Percentiles rank a stretch among this genome's conserved stretches.
Conservation (phyloP, 2,329 filamentous ascomycete species). For the Fonsecaea monophora region DNA sequence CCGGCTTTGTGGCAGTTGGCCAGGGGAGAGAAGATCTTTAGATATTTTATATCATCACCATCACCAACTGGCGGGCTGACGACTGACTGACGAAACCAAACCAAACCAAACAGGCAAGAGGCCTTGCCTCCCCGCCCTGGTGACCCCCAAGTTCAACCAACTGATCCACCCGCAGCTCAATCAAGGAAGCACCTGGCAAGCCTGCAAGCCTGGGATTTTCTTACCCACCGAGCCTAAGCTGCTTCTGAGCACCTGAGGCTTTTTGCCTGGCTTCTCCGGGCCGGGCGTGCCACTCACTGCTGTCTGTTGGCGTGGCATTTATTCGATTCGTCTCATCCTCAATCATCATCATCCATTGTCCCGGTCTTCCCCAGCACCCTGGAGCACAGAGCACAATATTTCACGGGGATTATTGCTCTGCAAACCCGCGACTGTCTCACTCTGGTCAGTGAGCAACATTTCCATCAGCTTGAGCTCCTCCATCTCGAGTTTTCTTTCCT, state of each 20-base stretch:
- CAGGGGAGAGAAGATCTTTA: background rate
- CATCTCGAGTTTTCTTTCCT: background rate
- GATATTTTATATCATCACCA: slow-evolving; percentile 4
- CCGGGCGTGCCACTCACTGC: slow-evolving; percentile 21
- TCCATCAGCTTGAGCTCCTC: background rate
- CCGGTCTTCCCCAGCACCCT: slow-evolving; percentile 7
- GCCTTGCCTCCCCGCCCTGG: background rate
- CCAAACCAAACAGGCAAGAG: background rate
- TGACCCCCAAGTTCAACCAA: background rate
- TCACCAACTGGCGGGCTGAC: background rate
- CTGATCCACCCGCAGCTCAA: background rate
- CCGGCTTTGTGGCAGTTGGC: background rate
- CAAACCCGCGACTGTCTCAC: slow-evolving; percentile 7
- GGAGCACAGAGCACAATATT: slow-evolving; percentile 8
- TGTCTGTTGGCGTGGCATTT: slow-evolving; percentile 6
- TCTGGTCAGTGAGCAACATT: slow-evolving; percentile 16
- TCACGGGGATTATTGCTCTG: slow-evolving; percentile 3
- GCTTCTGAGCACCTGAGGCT: background rate
- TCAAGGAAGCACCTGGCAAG: background rate
- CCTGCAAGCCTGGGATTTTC: background rate
- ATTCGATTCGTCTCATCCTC: slow-evolving; percentile 17
- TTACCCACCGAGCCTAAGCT: slow-evolving; percentile 19
- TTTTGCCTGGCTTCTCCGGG: slow-evolving; percentile 22
- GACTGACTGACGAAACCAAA: slow-evolving; percentile 2
- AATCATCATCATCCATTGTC: slow-evolving; percentile 4